Percentiles rank a stretch among this genome's conserved stretches.
phyloP scores from a whole-genome alignment of 768 basidiomycete species.

The Trametes cingulata region DNA sequence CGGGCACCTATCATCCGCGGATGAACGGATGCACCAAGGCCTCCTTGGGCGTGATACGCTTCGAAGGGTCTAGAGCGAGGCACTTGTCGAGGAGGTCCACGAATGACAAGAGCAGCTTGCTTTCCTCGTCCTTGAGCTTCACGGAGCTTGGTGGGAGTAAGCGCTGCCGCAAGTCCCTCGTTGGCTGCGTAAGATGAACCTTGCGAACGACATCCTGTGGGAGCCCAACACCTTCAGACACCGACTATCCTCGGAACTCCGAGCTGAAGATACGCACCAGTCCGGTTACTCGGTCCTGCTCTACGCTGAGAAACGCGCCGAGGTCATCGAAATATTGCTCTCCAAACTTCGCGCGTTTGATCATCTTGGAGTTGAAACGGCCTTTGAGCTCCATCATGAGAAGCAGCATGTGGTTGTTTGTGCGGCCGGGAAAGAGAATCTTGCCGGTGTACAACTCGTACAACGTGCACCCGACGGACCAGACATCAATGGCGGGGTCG shows the following conservation, averaged over 20 bases:
- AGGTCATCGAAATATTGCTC: conserved; percentile 93
- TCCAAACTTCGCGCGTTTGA: conserved; percentile 93
- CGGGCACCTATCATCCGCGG: conserved; percentile 41
- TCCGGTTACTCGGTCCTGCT: conserved; percentile 82
- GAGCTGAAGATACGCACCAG: conserved; percentile 54
- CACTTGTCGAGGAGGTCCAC: conserved; percentile 93
- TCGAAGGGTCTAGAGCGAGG: conserved; percentile 79
- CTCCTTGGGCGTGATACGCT: conserved; percentile 88
- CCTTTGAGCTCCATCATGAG: conserved; percentile 99
- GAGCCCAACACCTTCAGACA: background rate
- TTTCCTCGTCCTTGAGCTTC: conserved; percentile 88
- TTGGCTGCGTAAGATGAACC: conserved; percentile 80
- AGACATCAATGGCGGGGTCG: conserved; percentile 90
- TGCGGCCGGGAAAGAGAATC: conserved; percentile 94
- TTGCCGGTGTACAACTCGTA: conserved; percentile 95
- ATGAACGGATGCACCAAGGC: conserved; percentile 88
- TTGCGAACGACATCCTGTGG: conserved; percentile 78
- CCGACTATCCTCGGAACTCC: background rate
- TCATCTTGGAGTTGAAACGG: conserved; percentile 88
- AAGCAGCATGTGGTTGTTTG: conserved; percentile 97
- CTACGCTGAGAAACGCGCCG: conserved; percentile 81
- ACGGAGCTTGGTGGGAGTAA: conserved; percentile 78
- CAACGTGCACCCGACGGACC: conserved; percentile 98
- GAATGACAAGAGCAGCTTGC: conserved; percentile 74
- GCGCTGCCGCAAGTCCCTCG: conserved; percentile 77